phyloP scores from a whole-genome alignment of 768 basidiomycete genomes.

The Paxillus rubicundulus region DNA sequence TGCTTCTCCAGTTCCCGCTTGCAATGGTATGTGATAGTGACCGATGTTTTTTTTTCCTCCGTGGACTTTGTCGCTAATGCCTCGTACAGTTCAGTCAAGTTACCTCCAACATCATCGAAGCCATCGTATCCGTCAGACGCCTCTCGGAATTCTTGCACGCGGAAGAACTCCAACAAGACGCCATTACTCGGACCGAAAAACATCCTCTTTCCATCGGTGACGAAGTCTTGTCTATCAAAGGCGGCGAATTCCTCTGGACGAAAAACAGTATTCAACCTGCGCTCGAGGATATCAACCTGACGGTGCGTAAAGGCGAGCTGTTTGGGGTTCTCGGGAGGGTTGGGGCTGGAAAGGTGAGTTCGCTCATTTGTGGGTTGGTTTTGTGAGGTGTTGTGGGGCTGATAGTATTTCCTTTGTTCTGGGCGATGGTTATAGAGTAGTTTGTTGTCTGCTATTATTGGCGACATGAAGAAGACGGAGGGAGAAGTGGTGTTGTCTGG shows the following conservation, averaged over 20 bases:
- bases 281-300: slow-evolving; percentile 74
- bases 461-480: slow-evolving; percentile 77
- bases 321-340: slow-evolving; percentile 86
- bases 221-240: slow-evolving; percentile 64
- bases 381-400: slow-evolving; percentile 1
- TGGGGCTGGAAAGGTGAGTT: slow-evolving; percentile 79
- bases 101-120: slow-evolving; percentile 81
- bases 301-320: slow-evolving; percentile 78
- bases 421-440: slow-evolving; percentile 48
- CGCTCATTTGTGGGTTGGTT: background rate
- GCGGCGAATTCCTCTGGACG: slow-evolving; percentile 84
- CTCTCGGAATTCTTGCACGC: slow-evolving; percentile 72
- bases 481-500: slow-evolving; percentile 73
- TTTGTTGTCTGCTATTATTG: slow-evolving; percentile 75
- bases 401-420: background rate
- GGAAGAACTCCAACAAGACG: slow-evolving; percentile 79
- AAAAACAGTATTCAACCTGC: slow-evolving; percentile 52
- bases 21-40: slow-evolving; percentile 57
- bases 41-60: background rate
- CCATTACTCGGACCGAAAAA: slow-evolving; percentile 52
- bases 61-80: background rate
- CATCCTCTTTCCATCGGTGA: slow-evolving; percentile 53
- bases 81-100: slow-evolving; percentile 59
- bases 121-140: slow-evolving; percentile 78
- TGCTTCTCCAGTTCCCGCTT: slow-evolving; percentile 83